Conservation (phyloP, 2,329 filamentous ascomycete species). For the Scleromitrula shiraiana region DNA sequence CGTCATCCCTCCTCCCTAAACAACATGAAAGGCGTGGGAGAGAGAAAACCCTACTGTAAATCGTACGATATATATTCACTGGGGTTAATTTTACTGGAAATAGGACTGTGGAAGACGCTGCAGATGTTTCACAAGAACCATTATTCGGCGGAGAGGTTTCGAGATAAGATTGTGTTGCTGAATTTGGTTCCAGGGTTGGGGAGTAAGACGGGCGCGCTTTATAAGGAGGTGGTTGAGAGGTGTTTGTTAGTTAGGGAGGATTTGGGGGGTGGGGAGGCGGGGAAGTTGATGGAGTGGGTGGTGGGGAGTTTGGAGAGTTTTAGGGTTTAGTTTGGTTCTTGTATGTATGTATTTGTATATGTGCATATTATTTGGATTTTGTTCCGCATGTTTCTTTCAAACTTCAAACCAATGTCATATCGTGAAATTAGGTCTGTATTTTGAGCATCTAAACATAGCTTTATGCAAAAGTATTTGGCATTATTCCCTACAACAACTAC, state of each 20-base stretch:
- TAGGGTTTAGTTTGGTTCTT: constrained; percentile 7
- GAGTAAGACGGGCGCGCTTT: constrained; percentile 35
- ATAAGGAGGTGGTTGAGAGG: constrained; percentile 36
- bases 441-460: too few species aligned
- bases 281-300: constrained; percentile 36
- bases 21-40: constrained; percentile 27
- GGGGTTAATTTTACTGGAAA: constrained; percentile 41
- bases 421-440: too few species aligned
- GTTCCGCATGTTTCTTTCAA: too few species aligned
- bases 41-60: constrained; percentile 34
- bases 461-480: too few species aligned
- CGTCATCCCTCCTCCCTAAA: constrained; percentile 38
- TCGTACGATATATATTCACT: constrained; percentile 38
- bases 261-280: constrained; percentile 32
- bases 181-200: constrained; percentile 35
- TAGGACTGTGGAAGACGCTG: constrained; percentile 39
- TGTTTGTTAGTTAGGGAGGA: constrained; percentile 34
- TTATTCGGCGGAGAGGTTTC: constrained; percentile 36
- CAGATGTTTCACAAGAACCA: constrained; percentile 35
- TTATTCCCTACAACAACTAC: too few species aligned
- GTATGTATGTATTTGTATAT: background rate
- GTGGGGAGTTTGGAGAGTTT: constrained; percentile 36
- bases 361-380: background rate
- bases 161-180: constrained; percentile 35
- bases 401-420: too few species aligned